A percentile compares a stretch with the other conserved stretches of the same genome.
These are phyloP conservation scores for Lepidium sativum DNA, from an alignment of 345 rosid species.

Conservation along the genomic window DNA sequence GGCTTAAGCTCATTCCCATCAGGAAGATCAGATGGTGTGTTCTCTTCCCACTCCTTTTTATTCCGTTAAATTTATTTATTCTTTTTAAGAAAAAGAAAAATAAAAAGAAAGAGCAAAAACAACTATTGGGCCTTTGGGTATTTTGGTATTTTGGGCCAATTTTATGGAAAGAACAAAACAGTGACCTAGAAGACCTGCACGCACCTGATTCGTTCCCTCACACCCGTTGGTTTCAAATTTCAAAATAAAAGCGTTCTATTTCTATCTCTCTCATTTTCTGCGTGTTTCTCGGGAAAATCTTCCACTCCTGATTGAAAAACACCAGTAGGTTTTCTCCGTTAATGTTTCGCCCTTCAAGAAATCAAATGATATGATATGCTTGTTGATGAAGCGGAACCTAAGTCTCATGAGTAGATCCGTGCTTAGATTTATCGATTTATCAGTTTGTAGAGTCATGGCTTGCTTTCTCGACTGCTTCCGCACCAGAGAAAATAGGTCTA, in stretches of 20 bases:
- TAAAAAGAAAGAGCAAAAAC: too few species aligned
- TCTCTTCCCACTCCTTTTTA: too few species aligned
- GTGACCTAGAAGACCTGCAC: background rate
- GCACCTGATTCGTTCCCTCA: constrained; percentile 14
- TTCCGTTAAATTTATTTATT: too few species aligned
- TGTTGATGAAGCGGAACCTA: constrained; percentile 33
- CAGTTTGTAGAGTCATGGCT: constrained; percentile 50
- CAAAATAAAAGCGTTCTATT: background rate
- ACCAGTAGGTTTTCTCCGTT: background rate
- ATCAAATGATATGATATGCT: constrained; percentile 40
- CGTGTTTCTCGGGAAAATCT: constrained; percentile 23
- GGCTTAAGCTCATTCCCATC: background rate
- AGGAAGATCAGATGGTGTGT: background rate
- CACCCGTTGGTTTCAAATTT: constrained; percentile 20
- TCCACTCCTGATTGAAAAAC: background rate
- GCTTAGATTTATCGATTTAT: constrained; percentile 21
- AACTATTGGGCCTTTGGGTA: too few species aligned
- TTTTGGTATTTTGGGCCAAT: too few species aligned
- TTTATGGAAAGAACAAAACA: background rate
- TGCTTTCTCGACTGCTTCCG: constrained; percentile 81
- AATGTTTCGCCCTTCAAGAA: background rate
- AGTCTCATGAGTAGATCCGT: constrained; percentile 27
- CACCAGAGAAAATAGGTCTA: constrained; percentile 31
- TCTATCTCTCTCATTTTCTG: background rate
- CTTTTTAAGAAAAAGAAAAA: too few species aligned